Percentiles rank a stretch among this genome's conserved stretches.
Conservation (phyloP, 192 early-diverging fungal genomes). For the Coemansia sp. region DNA sequence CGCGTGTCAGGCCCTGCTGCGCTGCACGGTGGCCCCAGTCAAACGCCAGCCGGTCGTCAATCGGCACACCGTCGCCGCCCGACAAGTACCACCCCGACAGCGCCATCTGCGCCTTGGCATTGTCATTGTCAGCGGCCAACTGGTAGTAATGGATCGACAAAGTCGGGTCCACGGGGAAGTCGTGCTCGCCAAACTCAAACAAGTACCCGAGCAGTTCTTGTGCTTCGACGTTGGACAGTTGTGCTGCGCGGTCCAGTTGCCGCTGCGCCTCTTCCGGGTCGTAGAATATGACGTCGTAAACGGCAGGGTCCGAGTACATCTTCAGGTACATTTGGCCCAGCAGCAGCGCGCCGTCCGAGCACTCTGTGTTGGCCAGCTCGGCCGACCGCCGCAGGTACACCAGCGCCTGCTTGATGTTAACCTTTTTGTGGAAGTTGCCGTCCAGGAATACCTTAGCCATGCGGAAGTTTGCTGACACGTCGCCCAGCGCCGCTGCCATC, state of each 20-base stretch:
- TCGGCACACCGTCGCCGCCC: constrained; percentile 66
- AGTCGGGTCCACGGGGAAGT: constrained; percentile 63
- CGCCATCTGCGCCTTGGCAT: constrained; percentile 83
- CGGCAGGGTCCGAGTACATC: constrained; percentile 59
- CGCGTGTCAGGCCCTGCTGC: constrained; percentile 70
- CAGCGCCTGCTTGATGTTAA: constrained; percentile 75
- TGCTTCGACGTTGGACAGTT: constrained; percentile 68
- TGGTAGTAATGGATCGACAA: constrained; percentile 76
- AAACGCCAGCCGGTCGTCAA: constrained; percentile 73
- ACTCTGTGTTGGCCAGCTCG: constrained; percentile 64
- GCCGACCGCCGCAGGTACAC: constrained; percentile 81
- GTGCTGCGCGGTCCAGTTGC: constrained; percentile 72
- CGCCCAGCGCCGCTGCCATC: constrained; percentile 67
- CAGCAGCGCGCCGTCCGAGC: constrained; percentile 74
- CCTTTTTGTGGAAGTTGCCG: constrained; percentile 67
- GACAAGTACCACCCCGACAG: constrained; percentile 83
- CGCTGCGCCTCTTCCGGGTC: constrained; percentile 74
- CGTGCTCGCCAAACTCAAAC: constrained; percentile 77
- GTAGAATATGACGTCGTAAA: constrained; percentile 66
- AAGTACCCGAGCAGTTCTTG: constrained; percentile 78
- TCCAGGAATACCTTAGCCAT: constrained; percentile 74
- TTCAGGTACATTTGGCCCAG: constrained; percentile 78
- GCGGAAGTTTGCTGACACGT: constrained; percentile 69
- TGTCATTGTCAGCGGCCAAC: constrained; percentile 75
- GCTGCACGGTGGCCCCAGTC: constrained; percentile 84